These are phyloP conservation scores for Starmera quercuum DNA, from an alignment of 805 yeast genomes.

Conservation along the genomic window DNA sequence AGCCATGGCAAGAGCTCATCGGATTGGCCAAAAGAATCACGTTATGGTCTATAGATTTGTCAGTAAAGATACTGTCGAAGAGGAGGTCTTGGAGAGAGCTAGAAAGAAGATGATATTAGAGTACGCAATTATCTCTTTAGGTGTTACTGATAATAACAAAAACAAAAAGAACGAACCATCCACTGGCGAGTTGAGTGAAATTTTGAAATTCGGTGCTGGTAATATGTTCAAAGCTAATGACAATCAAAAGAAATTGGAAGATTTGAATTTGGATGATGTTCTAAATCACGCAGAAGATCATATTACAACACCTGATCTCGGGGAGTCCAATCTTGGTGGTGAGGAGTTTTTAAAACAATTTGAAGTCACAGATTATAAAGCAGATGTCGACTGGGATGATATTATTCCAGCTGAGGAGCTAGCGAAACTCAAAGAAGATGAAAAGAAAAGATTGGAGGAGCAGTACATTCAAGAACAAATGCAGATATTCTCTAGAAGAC, in stretches of 20 bases:
- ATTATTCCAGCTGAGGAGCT: constrained; percentile 95
- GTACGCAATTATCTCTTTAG: constrained; percentile 93
- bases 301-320: constrained; percentile 89
- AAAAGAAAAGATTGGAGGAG: constrained; percentile 79
- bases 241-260: constrained; percentile 92
- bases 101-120: constrained; percentile 97
- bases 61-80: constrained; percentile 97
- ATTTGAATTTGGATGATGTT: constrained; percentile 91
- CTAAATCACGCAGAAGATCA: constrained; percentile 97
- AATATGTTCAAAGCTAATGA: constrained; percentile 95
- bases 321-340: constrained; percentile 96
- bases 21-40: constrained; percentile 98
- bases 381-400: constrained; percentile 98
- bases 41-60: constrained; percentile 96
- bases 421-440: constrained; percentile 82
- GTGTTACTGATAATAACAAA: constrained; percentile 69
- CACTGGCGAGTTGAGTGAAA: constrained; percentile 80
- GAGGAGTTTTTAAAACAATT: constrained; percentile 96
- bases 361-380: constrained; percentile 97
- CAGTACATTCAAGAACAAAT: constrained; percentile 83
- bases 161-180: constrained; percentile 66
- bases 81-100: constrained; percentile 93
- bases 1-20: constrained; percentile 99
- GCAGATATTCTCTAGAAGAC: constrained; percentile 76
- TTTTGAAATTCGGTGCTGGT: constrained; percentile 96